phyloP scores from a whole-genome alignment of 2,329 filamentous ascomycete genomes.

The Fusarium abutilonis region DNA sequence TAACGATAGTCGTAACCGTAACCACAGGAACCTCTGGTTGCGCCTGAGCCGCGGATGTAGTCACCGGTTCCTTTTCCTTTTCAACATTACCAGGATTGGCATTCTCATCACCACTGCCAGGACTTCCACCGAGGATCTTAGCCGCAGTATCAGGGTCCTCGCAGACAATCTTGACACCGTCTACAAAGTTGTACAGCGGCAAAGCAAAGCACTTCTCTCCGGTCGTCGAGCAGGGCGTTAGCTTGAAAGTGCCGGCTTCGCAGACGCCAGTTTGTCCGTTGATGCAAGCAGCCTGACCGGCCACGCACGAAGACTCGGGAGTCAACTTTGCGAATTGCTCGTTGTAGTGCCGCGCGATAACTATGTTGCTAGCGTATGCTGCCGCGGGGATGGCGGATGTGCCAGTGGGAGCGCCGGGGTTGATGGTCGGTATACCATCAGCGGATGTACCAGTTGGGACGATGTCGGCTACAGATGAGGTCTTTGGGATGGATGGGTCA shows the following conservation, averaged over 20 bases:
- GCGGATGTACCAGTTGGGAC: constrained; percentile 46
- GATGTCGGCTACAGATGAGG: constrained; percentile 14
- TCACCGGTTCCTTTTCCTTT: constrained; percentile 19
- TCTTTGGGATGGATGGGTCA: constrained; percentile 22
- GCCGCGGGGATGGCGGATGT: constrained; percentile 55
- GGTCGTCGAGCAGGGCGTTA: constrained; percentile 48
- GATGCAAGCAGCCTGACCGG: constrained; percentile 63
- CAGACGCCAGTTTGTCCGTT: constrained; percentile 61
- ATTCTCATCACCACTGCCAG: constrained; percentile 12
- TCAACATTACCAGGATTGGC: constrained; percentile 15
- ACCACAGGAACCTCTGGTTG: constrained; percentile 40
- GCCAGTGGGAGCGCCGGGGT: constrained; percentile 48
- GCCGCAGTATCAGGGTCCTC: constrained; percentile 53
- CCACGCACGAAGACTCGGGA: constrained; percentile 57
- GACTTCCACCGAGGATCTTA: constrained; percentile 53
- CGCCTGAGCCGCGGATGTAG: constrained; percentile 23
- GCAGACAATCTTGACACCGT: constrained; percentile 62
- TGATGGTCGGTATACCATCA: constrained; percentile 55
- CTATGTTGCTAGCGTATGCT: constrained; percentile 58
- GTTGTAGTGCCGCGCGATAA: constrained; percentile 59
- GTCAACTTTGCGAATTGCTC: constrained; percentile 57
- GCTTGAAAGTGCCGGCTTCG: constrained; percentile 53
- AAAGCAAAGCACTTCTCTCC: constrained; percentile 61
- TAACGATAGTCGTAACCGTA: constrained; percentile 47
- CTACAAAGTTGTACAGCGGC: constrained; percentile 58